Conservation (phyloP, 257 asterid species). For the Misopates orontium region DNA sequence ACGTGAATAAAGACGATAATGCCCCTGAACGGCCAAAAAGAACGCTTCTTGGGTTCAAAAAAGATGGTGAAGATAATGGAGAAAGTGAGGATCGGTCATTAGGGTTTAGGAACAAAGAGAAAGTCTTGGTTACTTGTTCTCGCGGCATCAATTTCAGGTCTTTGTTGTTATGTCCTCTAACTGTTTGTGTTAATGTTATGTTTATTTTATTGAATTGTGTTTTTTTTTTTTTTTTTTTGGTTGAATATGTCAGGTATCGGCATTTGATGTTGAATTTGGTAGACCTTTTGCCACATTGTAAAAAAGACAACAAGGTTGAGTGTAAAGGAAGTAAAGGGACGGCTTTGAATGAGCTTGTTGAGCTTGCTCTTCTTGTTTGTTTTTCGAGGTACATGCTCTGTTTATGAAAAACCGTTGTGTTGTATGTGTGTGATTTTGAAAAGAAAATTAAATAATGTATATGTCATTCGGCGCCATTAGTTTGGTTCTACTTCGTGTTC, state of each 20-base stretch:
- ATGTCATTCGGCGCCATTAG: too few species aligned
- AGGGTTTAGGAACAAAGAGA: constrained; percentile 72
- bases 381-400: constrained; percentile 95
- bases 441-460: too few species aligned
- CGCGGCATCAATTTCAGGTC: constrained; percentile 92
- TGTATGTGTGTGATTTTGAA: background rate
- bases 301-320: constrained; percentile 92
- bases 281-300: constrained; percentile 82
- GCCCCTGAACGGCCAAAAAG: constrained; percentile 78
- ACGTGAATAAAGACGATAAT: constrained; percentile 44
- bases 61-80: constrained; percentile 23
- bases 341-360: constrained; percentile 88
- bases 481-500: too few species aligned
- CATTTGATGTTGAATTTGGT: constrained; percentile 94
- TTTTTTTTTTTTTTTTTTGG: constrained; percentile 5
- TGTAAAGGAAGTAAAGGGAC: constrained; percentile 90
- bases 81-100: constrained; percentile 19
- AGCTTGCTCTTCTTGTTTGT: constrained; percentile 91
- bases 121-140: constrained; percentile 82
- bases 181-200: background rate
- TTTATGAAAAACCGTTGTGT: too few species aligned
- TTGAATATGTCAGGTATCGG: constrained; percentile 64
- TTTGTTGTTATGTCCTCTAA: background rate
- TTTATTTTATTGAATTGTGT: background rate
- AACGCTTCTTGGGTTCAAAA: constrained; percentile 81